Evolutionary conservation across 805 yeast genomes (phyloP).

Genomic region (Metschnikowia anglica): DNA sequence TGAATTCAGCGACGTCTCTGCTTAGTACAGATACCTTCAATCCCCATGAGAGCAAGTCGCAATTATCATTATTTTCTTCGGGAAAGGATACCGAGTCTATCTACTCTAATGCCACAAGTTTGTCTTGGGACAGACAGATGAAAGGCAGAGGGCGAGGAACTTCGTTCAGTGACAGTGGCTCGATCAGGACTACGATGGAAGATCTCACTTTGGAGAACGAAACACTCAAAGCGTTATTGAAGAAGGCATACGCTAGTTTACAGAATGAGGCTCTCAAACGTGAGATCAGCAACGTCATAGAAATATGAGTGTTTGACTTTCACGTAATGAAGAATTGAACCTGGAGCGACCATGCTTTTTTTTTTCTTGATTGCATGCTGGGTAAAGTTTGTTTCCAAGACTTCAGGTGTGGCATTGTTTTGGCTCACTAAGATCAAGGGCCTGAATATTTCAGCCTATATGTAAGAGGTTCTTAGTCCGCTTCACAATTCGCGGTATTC

Average conservation of each 20-base stretch:
- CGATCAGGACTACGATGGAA: constrained; percentile 13
- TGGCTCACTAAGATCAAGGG: too few species aligned
- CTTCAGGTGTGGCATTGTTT: too few species aligned
- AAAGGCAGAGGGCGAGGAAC: constrained; percentile 6
- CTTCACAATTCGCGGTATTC: too few species aligned
- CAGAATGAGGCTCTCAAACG: constrained; percentile 19
- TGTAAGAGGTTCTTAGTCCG: too few species aligned
- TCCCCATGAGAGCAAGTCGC: constrained; percentile 19
- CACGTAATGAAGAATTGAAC: too few species aligned
- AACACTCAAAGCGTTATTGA: constrained; percentile 26
- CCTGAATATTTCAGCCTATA: too few species aligned
- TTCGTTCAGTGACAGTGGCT: constrained; percentile 14
- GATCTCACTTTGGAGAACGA: constrained; percentile 27
- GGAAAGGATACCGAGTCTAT: constrained; percentile 27
- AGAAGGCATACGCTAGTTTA: constrained; percentile 26
- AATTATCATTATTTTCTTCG: constrained; percentile 24
- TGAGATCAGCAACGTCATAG: constrained; percentile 20
- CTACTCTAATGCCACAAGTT: constrained; percentile 27
- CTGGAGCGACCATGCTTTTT: too few species aligned
- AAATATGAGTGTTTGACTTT: neutral
- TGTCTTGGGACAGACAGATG: constrained; percentile 14
- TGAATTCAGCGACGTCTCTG: constrained; percentile 9
- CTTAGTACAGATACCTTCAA: constrained; percentile 10
- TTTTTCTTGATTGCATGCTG: too few species aligned
- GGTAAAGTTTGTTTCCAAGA: too few species aligned